Evolutionary conservation across 148 eudicot species (phyloP), one percentile per base, ranked within the genome.

Genomic region (Fagopyrum esculentum): DNA sequence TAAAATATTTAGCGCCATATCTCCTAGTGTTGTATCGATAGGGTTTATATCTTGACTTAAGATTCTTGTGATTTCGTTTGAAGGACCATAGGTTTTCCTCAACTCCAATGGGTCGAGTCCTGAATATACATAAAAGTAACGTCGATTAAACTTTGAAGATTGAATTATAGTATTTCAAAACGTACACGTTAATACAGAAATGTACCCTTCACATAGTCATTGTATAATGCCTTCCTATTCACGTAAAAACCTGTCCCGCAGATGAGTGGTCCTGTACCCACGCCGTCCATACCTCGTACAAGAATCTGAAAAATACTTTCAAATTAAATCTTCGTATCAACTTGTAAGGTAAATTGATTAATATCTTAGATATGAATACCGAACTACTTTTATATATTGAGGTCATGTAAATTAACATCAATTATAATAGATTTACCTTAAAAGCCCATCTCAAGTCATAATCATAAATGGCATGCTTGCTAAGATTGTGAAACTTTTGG

Each of bases 171-270:
- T 6, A 15, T 6, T 30, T 69, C 8, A 35, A 54, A 29, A 40
- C 26, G 26, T 15, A 43, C 11, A 2, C 46, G 47, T 8, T 22
- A n/a, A 40, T 4, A 10, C 16, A 40, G 64, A 10, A 73, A 74
- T 76, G 0, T 26, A 79, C 85, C 75, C 26, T 35, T 52, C 26
- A 56, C 9, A 51, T 40, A 78, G 30, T 57, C 17, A 19, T 82
- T 86, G 78, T 82, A 88, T 6, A 92, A 76, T 6, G 95, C 82
- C 44, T 83, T 75, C 77, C 91, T 92, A 55, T 81, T 92, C 46
- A 92, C 78, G 82, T 82, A 90, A 48, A 82, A 83, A 74, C 87
- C 78, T 6, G 95, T 88, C 1, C 98, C 98, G 26, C 82, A 72
- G 15, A 90, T 29, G 3, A 77, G 0, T 1, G 93, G 87, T 30